Base-by-base conservation (phyloP, 495 filamentous ascomycete species). In the Trichoderma erinaceum region DNA sequence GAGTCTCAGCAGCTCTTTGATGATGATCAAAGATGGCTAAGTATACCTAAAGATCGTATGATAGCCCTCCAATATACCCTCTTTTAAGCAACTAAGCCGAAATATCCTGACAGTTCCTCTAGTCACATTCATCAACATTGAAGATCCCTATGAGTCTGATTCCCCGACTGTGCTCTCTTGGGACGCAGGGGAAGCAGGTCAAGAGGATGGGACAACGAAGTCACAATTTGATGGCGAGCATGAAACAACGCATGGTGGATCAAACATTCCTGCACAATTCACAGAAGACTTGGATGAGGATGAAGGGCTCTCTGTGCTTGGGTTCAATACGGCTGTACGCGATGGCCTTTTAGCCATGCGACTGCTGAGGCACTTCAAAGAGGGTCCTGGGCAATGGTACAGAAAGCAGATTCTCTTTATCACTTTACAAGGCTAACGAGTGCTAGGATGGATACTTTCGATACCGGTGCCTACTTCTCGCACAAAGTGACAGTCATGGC, bases 401-500 rank as follows among this genome's bases (percentile, higher is more conserved):
- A 12, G 16, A 32, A 13, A 1, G 8, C 18, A 52, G 8, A 11
- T 52, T 8, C 48, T 52, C 48, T 16, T 46, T 52, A 21, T 16
- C 12, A 0, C 11, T 29, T 32, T 13, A 1, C 27, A 35, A 10
- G 0, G 3, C 56, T 61, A 13, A 61, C 25, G 3, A 18, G 10
- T 29, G 12, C 11, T 32, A 61, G 56, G 56, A 61, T 61, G 56
- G 56, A 61, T 32, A 61, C 56, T 61, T 61, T 61, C 10, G 56
- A 61, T 32, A 61, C 25, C 13, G 56, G 56, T 0, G 56, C 56
- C 56, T 61, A 61, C 13, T 61, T 61, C 25, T 61, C 56, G 13
- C 56, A 61, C 23, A 61, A 61, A 16, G 56, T 61, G 12, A 61
- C 56, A 29, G 56, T 61, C 16, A 61, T 61, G 56, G 56, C 25